These are phyloP conservation scores for Pseudogymnoascus sp. DNA, from an alignment of 2,329 filamentous ascomycete species.

Conservation along the genomic window DNA sequence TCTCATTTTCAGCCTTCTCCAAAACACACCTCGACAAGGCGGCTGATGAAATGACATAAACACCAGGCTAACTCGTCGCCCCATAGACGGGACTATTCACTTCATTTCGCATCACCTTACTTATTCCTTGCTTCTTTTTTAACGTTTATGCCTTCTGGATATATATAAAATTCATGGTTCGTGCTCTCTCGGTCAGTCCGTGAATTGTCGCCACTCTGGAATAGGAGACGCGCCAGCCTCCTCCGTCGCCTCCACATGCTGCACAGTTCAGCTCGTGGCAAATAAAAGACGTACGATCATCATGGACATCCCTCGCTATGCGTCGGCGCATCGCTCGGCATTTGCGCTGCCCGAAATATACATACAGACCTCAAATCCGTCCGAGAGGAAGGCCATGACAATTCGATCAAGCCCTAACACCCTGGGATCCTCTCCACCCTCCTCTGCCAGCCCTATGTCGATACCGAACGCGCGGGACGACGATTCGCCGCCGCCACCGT, in stretches of 20 bases:
- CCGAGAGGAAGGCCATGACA: conserved; percentile 22
- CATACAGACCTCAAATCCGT: conserved; percentile 32
- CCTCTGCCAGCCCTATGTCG: conserved; percentile 46
- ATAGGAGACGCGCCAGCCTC: conserved; percentile 9
- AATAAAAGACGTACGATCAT: conserved; percentile 16
- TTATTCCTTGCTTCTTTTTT: conserved; percentile 15
- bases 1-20: conserved; percentile 7
- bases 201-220: conserved; percentile 12
- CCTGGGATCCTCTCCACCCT: conserved; percentile 30
- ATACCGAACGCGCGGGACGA: conserved; percentile 48
- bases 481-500: conserved; percentile 45
- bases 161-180: conserved; percentile 10
- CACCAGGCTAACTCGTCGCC: background rate
- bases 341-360: conserved; percentile 32
- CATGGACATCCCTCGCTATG: conserved; percentile 36
- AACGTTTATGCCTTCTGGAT: conserved; percentile 1
- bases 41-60: background rate
- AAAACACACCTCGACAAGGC: background rate
- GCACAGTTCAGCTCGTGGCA: conserved; percentile 19
- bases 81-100: conserved; percentile 6
- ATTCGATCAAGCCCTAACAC: conserved; percentile 22
- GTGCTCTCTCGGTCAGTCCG: conserved; percentile 14
- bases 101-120: conserved; percentile 14
- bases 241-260: conserved; percentile 7
- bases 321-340: conserved; percentile 16